A percentile compares a stretch with the other conserved stretches of the same genome.
These are phyloP conservation scores for Halenospora varia DNA, from an alignment of 495 filamentous ascomycete genomes.

Conservation along the genomic window DNA sequence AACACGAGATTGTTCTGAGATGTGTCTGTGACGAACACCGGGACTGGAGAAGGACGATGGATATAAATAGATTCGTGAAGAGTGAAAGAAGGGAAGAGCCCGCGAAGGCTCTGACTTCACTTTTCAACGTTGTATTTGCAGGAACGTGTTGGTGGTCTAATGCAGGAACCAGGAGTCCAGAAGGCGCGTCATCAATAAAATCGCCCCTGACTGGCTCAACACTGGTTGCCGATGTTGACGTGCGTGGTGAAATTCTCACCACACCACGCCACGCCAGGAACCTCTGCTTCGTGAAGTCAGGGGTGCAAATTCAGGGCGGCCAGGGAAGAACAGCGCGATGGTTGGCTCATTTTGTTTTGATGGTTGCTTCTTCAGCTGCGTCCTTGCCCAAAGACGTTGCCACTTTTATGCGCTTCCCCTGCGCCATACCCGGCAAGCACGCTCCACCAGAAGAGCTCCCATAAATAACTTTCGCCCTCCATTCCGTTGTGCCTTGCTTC, in stretches of 20 bases:
- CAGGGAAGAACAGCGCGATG: no score
- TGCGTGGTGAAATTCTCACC: not conserved
- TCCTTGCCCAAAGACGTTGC: not conserved
- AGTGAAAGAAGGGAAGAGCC: not conserved
- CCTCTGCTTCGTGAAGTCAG: no score
- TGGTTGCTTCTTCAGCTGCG: not conserved
- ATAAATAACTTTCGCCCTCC: not conserved
- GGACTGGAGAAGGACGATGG: no score
- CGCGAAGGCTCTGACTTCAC: not conserved
- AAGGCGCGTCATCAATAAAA: not conserved
- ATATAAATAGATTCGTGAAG: not conserved
- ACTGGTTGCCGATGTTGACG: not conserved
- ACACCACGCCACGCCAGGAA: not conserved
- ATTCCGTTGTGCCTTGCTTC: not conserved
- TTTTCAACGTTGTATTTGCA: not conserved
- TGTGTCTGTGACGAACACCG: not conserved
- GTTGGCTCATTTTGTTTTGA: no score
- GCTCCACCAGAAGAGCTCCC: no score
- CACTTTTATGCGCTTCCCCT: not conserved
- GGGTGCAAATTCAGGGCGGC: no score
- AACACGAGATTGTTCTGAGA: not conserved
- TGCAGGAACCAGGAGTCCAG: not conserved
- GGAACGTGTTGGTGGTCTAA: not conserved
- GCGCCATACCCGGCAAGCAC: not conserved
- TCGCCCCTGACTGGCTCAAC: not conserved